These are phyloP conservation scores for Lobosporangium transversale DNA, from an alignment of 192 early-diverging fungal genomes.

Conservation along the genomic window DNA sequence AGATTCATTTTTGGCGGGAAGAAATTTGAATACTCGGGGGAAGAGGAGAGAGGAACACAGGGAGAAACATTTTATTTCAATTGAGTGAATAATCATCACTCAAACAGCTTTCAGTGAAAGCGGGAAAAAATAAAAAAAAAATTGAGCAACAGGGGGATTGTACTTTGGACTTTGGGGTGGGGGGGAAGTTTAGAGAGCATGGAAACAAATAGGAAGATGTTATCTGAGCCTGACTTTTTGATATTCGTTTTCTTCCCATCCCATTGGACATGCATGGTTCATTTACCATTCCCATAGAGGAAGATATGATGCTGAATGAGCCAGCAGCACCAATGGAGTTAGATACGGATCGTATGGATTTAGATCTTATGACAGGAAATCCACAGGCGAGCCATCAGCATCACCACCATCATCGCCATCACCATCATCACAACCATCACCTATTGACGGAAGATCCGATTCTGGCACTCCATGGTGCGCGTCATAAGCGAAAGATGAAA, in stretches of 20 bases:
- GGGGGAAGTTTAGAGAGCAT: neutral
- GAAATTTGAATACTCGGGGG: constrained; percentile 6
- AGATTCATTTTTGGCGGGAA: constrained; percentile 35
- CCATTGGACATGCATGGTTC: neutral
- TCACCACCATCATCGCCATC: constrained; percentile 45
- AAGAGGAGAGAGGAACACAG: neutral
- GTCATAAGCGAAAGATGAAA: constrained; percentile 43
- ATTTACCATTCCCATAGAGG: constrained; percentile 24
- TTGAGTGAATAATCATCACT: neutral
- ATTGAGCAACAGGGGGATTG: no score
- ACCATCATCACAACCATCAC: constrained; percentile 44
- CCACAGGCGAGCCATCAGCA: constrained; percentile 2
- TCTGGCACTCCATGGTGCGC: constrained; percentile 5
- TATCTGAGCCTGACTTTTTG: neutral
- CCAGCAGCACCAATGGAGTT: constrained; percentile 18
- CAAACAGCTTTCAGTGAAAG: neutral
- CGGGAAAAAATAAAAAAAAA: constrained; percentile 5
- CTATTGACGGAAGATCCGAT: constrained; percentile 15
- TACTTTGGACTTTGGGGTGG: no score
- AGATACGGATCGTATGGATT: constrained; percentile 17
- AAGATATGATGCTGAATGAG: constrained; percentile 45
- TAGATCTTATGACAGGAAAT: constrained; percentile 14
- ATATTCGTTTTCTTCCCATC: neutral
- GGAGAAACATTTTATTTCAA: neutral
- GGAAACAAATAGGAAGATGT: neutral